phyloP scores from a whole-genome alignment of 108 stramenopile genomes.

The Pseudonitzschia multistriata region DNA sequence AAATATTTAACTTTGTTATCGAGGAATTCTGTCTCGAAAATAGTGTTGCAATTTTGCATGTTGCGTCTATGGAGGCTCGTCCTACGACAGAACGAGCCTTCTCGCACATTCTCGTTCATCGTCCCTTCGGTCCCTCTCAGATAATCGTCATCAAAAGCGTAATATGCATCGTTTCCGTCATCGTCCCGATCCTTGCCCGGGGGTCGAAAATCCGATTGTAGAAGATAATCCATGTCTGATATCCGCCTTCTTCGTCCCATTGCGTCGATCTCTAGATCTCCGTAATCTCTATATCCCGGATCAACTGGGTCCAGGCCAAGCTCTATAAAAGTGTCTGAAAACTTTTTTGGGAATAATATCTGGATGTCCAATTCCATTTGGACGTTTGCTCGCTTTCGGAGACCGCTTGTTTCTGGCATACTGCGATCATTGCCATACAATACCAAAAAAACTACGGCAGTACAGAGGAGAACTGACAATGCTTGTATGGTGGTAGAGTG shows the following conservation, averaged over 20 bases:
- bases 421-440: neutral
- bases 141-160: conserved; percentile 43
- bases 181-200: conserved; percentile 18
- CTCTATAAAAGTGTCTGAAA: neutral
- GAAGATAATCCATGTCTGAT: neutral
- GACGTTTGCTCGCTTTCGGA: neutral
- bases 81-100: conserved; percentile 38
- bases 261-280: neutral
- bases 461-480: neutral
- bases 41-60: conserved; percentile 65
- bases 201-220: neutral
- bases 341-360: neutral
- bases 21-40: conserved; percentile 43
- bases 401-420: neutral
- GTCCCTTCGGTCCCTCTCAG: conserved; percentile 12
- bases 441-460: neutral
- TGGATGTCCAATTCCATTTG: neutral
- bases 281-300: neutral
- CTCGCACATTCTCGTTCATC: conserved; percentile 3
- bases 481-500: neutral
- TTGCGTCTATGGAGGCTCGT: conserved; percentile 36
- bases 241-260: neutral
- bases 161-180: conserved; percentile 47
- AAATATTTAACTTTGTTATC: conserved; percentile 3
- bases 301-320: neutral